Base-by-base conservation (phyloP, 2,329 filamentous ascomycete genomes). In the Aspergillus bombycis region DNA sequence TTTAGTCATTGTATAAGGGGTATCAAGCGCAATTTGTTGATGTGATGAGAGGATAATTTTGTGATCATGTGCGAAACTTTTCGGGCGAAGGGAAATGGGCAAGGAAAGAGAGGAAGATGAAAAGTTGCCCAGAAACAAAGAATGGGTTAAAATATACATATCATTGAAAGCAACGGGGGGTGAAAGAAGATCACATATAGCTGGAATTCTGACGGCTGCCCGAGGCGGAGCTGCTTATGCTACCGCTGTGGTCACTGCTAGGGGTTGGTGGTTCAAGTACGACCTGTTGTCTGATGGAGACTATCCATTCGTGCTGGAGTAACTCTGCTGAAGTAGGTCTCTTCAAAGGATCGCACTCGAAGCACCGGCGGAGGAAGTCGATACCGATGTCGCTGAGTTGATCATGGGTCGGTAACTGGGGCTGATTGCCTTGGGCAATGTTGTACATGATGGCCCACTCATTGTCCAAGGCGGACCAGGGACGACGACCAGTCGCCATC, bases 361-460 rank as follows among this genome's bases (percentile, higher is more conserved):
- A 98, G 82, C 94, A 98, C 68, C 87, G 88, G 71, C 87, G 88
- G 68, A 99, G 78, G 74, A 99, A 98, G 75, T 98, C 93, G 67
- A 97, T 89, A 26, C 95, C 95, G 61, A 88, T 80, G 0, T 89
- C 86, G 73, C 91, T 95, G 67, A 99, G 86, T 78, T 98, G 94
- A 58, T 98, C 94, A 0, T 83, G 77, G 0, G 87, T 85, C 1
- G 95, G 95, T 61, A 97, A 84, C 75, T 93, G 90, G 7, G 95
- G 95, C 56, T 93, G 91, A 72, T 97, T 96, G 68, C 95, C 95
- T 76, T 97, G 94, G 1, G 95, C 95, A 74, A 99, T 99, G 82
- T 98, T 98, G 85, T 97, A 99, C 95, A 99, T 99, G 81, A 99
- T 98, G 48, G 95, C 95, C 93, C 94, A 99, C 79, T 99, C 95